Conservation (phyloP, 805 yeast species). For the Hanseniaspora vineae region DNA sequence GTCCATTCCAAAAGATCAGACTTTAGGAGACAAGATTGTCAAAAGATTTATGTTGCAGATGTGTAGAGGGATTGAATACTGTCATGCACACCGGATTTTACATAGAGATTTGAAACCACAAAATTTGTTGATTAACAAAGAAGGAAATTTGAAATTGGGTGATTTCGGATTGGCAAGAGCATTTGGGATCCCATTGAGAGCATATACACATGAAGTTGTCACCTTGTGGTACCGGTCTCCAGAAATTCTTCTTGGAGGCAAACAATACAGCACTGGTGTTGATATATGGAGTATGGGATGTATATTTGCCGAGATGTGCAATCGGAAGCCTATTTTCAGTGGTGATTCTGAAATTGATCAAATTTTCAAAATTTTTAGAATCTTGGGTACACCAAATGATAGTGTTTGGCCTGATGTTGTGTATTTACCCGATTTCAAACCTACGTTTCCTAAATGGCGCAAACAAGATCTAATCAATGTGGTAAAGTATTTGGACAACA, state of each 20-base stretch:
- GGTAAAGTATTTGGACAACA: constrained; percentile 44
- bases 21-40: constrained; percentile 71
- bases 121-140: constrained; percentile 73
- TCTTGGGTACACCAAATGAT: constrained; percentile 95
- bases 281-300: constrained; percentile 99
- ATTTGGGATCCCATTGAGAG: constrained; percentile 94
- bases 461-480: constrained; percentile 77
- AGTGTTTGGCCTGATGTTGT: constrained; percentile 96
- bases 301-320: constrained; percentile 94
- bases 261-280: constrained; percentile 91
- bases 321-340: constrained; percentile 94
- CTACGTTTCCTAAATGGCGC: constrained; percentile 71
- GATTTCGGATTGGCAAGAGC: constrained; percentile 97
- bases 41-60: constrained; percentile 92
- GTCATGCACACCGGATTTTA: constrained; percentile 52
- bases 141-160: constrained; percentile 87
- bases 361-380: constrained; percentile 75
- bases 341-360: constrained; percentile 96
- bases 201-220: constrained; percentile 94
- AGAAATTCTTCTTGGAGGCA: constrained; percentile 86
- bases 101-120: constrained; percentile 88
- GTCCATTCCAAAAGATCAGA: constrained; percentile 70
- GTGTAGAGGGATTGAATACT: constrained; percentile 64
- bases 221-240: constrained; percentile 98
- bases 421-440: constrained; percentile 73